phyloP scores from a whole-genome alignment of 148 eudicot genomes.

The Dysphania ambrosioides region DNA sequence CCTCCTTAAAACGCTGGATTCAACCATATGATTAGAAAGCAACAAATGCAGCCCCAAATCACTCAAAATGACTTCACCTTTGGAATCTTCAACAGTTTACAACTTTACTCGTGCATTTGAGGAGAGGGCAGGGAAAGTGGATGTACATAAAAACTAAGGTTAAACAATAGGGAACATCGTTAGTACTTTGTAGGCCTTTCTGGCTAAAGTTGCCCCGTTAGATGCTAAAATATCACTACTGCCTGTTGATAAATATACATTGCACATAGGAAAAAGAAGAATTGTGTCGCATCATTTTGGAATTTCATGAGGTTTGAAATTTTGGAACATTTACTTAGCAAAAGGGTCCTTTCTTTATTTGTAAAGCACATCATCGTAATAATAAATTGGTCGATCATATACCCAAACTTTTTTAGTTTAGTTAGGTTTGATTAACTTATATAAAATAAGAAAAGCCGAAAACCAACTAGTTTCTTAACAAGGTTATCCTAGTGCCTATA shows the following conservation, averaged over 20 bases:
- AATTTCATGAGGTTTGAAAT: background rate
- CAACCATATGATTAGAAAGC: background rate
- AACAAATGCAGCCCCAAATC: background rate
- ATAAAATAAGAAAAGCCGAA: no score
- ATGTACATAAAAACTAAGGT: background rate
- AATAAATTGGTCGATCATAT: no score
- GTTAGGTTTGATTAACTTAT: no score
- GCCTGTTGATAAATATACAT: slow-evolving; percentile 5
- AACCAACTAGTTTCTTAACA: no score
- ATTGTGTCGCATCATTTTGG: background rate
- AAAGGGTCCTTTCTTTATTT: no score
- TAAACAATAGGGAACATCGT: background rate
- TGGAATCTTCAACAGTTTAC: background rate
- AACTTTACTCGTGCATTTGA: background rate
- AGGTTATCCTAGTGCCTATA: no score
- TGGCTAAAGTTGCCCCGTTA: background rate
- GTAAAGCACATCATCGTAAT: no score
- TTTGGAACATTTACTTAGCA: background rate
- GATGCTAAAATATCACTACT: background rate
- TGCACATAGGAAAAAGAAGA: slow-evolving; percentile 7
- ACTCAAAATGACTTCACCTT: background rate
- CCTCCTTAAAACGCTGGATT: background rate
- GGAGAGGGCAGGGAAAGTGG: background rate
- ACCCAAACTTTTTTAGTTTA: no score
- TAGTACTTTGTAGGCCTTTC: slow-evolving; percentile 1